phyloP scores from a whole-genome alignment of 345 rosid genomes.

The Brassica napus region DNA sequence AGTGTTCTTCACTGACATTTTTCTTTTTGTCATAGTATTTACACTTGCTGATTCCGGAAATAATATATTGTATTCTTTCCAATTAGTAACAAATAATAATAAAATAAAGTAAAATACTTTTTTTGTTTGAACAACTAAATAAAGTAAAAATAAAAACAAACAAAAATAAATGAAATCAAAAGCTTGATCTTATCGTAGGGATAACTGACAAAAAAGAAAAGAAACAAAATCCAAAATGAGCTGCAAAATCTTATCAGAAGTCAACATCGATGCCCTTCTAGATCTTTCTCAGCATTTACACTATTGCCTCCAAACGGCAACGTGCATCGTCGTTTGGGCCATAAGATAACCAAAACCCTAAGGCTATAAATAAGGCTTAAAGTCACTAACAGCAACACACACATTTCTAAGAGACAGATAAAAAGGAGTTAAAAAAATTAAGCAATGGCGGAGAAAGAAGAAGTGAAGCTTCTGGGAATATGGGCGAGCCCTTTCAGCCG shows the following conservation, averaged over 20 bases:
- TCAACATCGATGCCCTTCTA: neutral
- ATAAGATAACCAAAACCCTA: neutral
- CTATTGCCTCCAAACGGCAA: neutral
- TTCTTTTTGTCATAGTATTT: too few relatives aligned
- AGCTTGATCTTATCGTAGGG: too few relatives aligned
- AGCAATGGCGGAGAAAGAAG: neutral
- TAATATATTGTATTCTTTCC: neutral
- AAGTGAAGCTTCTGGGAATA: neutral
- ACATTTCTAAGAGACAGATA: neutral
- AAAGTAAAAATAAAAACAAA: too few relatives aligned
- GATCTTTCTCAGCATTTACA: neutral
- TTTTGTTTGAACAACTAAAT: too few relatives aligned
- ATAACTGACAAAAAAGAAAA: too few relatives aligned
- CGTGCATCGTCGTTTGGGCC: neutral
- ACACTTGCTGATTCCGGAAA: too few relatives aligned
- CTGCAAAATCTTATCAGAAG: neutral
- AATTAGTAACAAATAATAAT: too few relatives aligned
- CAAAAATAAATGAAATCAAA: too few relatives aligned
- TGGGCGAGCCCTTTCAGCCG: constrained; percentile 1
- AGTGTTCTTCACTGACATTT: too few relatives aligned
- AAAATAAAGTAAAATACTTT: too few relatives aligned
- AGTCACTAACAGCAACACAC: too few relatives aligned
- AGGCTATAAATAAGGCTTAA: too few relatives aligned
- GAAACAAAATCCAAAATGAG: neutral
- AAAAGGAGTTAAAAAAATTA: neutral